Evolutionary conservation across 148 eudicot species (phyloP), one percentile per base, ranked within the genome.

Genomic region (Silene uniflora): DNA sequence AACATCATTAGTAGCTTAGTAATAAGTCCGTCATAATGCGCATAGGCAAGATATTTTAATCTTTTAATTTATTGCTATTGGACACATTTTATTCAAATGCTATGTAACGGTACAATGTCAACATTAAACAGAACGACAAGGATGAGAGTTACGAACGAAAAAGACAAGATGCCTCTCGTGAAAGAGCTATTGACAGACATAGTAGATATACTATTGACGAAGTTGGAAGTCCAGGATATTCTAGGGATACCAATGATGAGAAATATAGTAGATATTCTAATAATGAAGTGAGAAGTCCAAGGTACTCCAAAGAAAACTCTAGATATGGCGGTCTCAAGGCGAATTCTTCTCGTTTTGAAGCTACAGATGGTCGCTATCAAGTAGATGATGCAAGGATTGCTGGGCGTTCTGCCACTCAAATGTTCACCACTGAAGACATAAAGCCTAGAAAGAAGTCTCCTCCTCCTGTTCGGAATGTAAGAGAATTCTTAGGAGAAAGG

Each of bases 401-500:
- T 62, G 87, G 88, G 76, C 78, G 82, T 21, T 76, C 84, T 25
- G 85, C 87, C 62, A 85, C 84, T 14, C 73, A 75, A 9, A 87
- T 87, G 89, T 74, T 73, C 80, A 74, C 87, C 23, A 83, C 75
- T 63, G 73, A 66, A n/a, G 91, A 86, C 44, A 79, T 85, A 63
- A 78, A 80, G 77, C 75, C 72, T 16, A 76, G 79, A 63, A 83
- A 67, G 69, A 73, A 61, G 76, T 86, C 91, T 6, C 84, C 91
- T 25, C 91, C 86, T 49, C 72, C 70, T 55, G 73, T 85, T 35
- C 80, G 67, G 23, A 78, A 87, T 52, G 78, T 82, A 18, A 81
- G 68, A 75, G 93, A 88, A 22, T 64, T 87, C 76, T 76, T 89
- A 66, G 92, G 90, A 24, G 89, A 87, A 12, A 88, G 81, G 39